phyloP scores from a whole-genome alignment of 352 stramenopile species.

The Pythium utonaiense region DNA sequence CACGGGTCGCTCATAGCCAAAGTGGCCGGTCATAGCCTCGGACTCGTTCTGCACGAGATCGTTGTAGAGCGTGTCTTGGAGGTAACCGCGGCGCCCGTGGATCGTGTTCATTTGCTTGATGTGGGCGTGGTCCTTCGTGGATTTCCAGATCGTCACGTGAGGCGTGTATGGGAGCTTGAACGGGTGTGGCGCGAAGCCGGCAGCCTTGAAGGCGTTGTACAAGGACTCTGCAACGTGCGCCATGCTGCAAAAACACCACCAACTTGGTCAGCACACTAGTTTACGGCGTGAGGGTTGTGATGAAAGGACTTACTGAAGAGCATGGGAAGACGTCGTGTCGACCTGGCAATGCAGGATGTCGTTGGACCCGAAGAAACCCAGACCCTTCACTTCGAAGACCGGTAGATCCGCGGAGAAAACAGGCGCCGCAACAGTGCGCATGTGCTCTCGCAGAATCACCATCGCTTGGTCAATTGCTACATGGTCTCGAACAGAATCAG shows the following conservation, averaged over 20 bases:
- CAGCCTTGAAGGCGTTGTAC: conserved; percentile 19
- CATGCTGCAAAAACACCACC: conserved; percentile 20
- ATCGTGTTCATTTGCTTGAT: conserved; percentile 26
- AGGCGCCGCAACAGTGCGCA: background rate
- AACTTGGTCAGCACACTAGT: background rate
- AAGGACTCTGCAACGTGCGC: conserved; percentile 27
- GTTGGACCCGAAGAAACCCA: conserved; percentile 39
- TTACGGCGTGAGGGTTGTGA: no score
- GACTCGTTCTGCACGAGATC: conserved; percentile 15
- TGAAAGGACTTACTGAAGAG: background rate
- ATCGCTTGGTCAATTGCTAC: conserved; percentile 7
- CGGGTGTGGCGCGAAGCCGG: conserved; percentile 24
- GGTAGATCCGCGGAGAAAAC: conserved; percentile 10
- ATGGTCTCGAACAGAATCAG: background rate
- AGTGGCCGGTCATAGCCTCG: background rate
- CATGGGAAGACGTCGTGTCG: conserved; percentile 1
- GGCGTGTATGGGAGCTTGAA: conserved; percentile 34
- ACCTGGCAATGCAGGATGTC: conserved; percentile 30
- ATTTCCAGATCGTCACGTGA: conserved; percentile 50
- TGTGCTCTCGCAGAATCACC: conserved; percentile 6
- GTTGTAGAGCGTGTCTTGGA: conserved; percentile 29
- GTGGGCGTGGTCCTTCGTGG: conserved; percentile 25
- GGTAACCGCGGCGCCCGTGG: conserved; percentile 6
- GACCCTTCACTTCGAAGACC: conserved; percentile 24
- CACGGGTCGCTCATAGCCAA: conserved; percentile 24